Evolutionary conservation across 2,329 filamentous ascomycete genomes (phyloP).

Genomic region (Dactylellina sp.): DNA sequence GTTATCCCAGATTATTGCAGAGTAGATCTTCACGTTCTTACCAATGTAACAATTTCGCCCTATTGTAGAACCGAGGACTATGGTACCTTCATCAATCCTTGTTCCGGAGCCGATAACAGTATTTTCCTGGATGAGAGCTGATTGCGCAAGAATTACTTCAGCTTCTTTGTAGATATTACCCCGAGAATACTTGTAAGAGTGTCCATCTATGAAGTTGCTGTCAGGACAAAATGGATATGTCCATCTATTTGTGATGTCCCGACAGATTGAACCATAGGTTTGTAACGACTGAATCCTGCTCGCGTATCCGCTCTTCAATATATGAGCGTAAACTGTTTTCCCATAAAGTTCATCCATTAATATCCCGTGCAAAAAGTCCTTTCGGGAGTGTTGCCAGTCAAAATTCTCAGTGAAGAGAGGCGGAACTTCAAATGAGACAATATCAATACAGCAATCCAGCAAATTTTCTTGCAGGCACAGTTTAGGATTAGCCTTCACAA

Average conservation of each 20-base stretch:
- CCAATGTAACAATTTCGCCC: constrained; percentile 89
- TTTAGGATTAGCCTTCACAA: constrained; percentile 79
- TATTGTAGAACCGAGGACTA: constrained; percentile 80
- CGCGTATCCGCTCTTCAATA: constrained; percentile 84
- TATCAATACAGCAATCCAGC: constrained; percentile 94
- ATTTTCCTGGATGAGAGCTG: constrained; percentile 75
- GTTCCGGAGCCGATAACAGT: constrained; percentile 82
- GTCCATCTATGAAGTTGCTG: constrained; percentile 81
- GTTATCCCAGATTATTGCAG: constrained; percentile 90
- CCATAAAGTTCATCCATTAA: constrained; percentile 97
- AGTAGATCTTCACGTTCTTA: constrained; percentile 79
- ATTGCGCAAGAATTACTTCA: constrained; percentile 77
- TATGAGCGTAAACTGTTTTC: constrained; percentile 93
- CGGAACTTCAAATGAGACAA: constrained; percentile 94
- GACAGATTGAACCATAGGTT: constrained; percentile 88
- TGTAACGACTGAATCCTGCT: constrained; percentile 86
- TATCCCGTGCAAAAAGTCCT: constrained; percentile 90
- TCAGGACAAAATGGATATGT: constrained; percentile 90
- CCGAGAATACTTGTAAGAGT: constrained; percentile 78
- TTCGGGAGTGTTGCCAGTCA: constrained; percentile 89
- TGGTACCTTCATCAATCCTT: constrained; percentile 77
- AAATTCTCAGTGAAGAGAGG: constrained; percentile 98
- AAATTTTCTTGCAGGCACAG: constrained; percentile 87
- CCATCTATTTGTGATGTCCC: constrained; percentile 87
- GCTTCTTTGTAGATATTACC: constrained; percentile 82